Base-by-base conservation (phyloP, 345 rosid genomes). In the Hevea brasiliensis region DNA sequence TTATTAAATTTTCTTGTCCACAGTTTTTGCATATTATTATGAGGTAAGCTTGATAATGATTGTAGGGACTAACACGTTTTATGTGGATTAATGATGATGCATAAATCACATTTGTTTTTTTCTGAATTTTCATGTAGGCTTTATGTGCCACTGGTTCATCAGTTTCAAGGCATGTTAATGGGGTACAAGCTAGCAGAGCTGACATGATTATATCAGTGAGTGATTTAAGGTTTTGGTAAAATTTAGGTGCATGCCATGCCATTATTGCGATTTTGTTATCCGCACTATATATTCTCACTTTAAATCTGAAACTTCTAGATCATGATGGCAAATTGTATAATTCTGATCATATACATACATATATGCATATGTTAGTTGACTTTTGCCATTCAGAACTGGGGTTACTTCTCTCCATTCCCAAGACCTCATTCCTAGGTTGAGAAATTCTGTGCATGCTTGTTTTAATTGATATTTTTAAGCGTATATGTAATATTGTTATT, bases 181-280 rank as follows among this genome's bases (percentile, higher is more conserved):
- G 98, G 59, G 82, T 94, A 81, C 90, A 84, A 80, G 82, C 85
- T 24, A 82, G 87, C 87, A 85, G 97, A 83, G 98, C 93, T 61
- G 97, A 94, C 75, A 89, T 94, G 97, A 92, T 94, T 55, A 89
- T 94, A 76, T 80, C 97, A 7, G 98, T 90, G 72, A 86, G 96
- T 81, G 2, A 66, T 61, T 44, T 57, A 27, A 50, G 29, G 72
- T 57, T 57, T 77, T 76, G 24, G 10, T 66, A 67, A 60, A 23
- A 45, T 68, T 68, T 71, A 26, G 17, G 26, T 56, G 41, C 48
- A 64, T 58, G 37, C 35, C 26, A 51, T 68, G 71, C 65, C 35
- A 47, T 24, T 32, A 62, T 7, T 58, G 24, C 18, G 29, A 48
- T 12, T 1, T 27, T 10, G 17, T 44, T 64, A 3, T 41, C 5